Evolutionary conservation across 2,329 filamentous ascomycete species (phyloP), one percentile per base, ranked within the genome.

Genomic region (Fusarium longipes): DNA sequence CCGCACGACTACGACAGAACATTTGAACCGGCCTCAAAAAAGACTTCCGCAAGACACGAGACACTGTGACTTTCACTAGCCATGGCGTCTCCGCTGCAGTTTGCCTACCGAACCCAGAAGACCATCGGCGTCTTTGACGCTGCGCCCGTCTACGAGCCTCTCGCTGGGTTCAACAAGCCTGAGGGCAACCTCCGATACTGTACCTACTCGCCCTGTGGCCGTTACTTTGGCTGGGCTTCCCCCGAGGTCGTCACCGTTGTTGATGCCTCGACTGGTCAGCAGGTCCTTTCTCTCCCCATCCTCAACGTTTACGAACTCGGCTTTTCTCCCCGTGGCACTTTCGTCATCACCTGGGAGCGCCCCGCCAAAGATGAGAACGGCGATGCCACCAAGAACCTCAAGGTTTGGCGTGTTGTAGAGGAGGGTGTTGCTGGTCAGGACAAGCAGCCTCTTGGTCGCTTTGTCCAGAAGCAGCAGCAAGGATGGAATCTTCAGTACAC

Each of bases 401-500:
- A 97, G 85, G 90, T 99, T 73, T 99, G 96, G 96, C 89, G 89
- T 77, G 93, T 92, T 33, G 82, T 93, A 55, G 91, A 95, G 76
- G 88, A 91, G 10, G 78, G 84, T 14, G 82, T 87, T 44, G 86
- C 86, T 43, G 87, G 81, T 47, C 82, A 81, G 63, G 87, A 90
- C 70, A 91, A 92, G 80, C 84, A 90, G 73, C 89, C 94, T 29
- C 86, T 97, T 43, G 95, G 94, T 67, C 87, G 89, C 74, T 99
- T 96, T 78, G 96, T 99, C 70, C 96, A 99, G 81, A 97, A 97
- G 85, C 91, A 89, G 69, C 93, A 97, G 83, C 93, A 91, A 43
- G 93, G 94, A 75, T 98, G 95, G 95, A 98, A 97, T 78, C 84
- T 99, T 76, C 95, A 98, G 81, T 99, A 98, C 81, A 97, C 94